A percentile compares a stretch with the other conserved stretches of the same genome.
Evolutionary conservation across 2,329 filamentous ascomycete species (phyloP).

Genomic region (Hypoxylon sp.): DNA sequence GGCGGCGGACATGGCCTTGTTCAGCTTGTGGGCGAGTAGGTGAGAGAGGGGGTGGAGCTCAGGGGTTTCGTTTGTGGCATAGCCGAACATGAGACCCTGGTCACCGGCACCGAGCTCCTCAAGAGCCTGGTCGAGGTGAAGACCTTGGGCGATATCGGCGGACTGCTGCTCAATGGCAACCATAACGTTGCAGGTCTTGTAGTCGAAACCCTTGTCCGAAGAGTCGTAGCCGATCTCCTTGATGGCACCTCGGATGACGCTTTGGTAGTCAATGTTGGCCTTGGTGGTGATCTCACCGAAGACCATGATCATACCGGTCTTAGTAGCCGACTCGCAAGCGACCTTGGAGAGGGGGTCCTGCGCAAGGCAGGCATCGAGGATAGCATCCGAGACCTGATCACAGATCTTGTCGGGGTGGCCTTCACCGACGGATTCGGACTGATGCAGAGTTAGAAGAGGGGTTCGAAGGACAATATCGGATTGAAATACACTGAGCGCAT

Average conservation of each 20-base stretch:
- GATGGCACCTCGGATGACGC: conserved; percentile 92
- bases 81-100: conserved; percentile 99
- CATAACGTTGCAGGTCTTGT: conserved; percentile 99
- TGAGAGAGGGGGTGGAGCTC: conserved; percentile 96
- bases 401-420: conserved; percentile 97
- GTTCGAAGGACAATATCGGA: background rate
- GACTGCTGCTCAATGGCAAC: conserved; percentile 99
- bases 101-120: conserved; percentile 99
- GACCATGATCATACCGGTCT: conserved; percentile 99
- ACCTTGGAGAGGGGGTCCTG: conserved; percentile 98
- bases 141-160: conserved; percentile 97
- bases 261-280: conserved; percentile 96
- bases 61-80: conserved; percentile 98
- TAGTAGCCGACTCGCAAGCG: conserved; percentile 98
- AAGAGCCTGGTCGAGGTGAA: conserved; percentile 96
- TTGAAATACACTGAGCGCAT: conserved; percentile 8
- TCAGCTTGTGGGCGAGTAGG: conserved; percentile 95
- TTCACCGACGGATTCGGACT: conserved; percentile 90
- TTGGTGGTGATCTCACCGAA: conserved; percentile 99
- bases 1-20: conserved; percentile 91
- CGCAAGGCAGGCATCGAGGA: conserved; percentile 96
- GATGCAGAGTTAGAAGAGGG: conserved; percentile 37
- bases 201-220: conserved; percentile 98
- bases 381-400: conserved; percentile 97
- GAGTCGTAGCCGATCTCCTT: conserved; percentile 99